A percentile compares a stretch with the other conserved stretches of the same genome.
Evolutionary conservation across 2,329 filamentous ascomycete genomes (phyloP).

Genomic region (Colletotrichum trifolii): DNA sequence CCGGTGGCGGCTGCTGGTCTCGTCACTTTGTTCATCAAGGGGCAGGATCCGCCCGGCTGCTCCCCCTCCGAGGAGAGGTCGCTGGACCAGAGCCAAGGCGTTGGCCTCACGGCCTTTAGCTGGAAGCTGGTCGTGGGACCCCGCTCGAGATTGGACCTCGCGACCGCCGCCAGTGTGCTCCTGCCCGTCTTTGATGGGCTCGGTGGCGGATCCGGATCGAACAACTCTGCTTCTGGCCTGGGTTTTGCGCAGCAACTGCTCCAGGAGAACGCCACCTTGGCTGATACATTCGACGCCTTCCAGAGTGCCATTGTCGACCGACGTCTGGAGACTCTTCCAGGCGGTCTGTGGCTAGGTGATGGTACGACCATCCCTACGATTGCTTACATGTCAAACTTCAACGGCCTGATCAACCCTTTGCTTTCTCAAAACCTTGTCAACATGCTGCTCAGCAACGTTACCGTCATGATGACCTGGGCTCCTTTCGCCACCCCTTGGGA

Average conservation of each 20-base stretch:
- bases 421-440: slow-evolving; percentile 74
- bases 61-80: slow-evolving; percentile 60
- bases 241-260: slow-evolving; percentile 19
- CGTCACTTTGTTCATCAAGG: slow-evolving; percentile 79
- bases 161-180: slow-evolving; percentile 41
- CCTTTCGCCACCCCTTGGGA: slow-evolving; percentile 80
- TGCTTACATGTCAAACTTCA: slow-evolving; percentile 75
- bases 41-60: slow-evolving; percentile 64
- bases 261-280: slow-evolving; percentile 42
- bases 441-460: slow-evolving; percentile 72
- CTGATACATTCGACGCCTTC: slow-evolving; percentile 76
- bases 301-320: slow-evolving; percentile 70
- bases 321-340: slow-evolving; percentile 77
- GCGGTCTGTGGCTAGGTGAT: slow-evolving; percentile 82
- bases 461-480: slow-evolving; percentile 78
- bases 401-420: slow-evolving; percentile 65
- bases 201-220: slow-evolving; percentile 29
- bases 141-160: slow-evolving; percentile 35
- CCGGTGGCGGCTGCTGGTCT: slow-evolving; percentile 84
- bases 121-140: slow-evolving; percentile 57
- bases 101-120: slow-evolving; percentile 49
- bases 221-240: slow-evolving; percentile 37
- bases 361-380: slow-evolving; percentile 70
- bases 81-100: slow-evolving; percentile 49
- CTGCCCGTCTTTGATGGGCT: slow-evolving; percentile 50